phyloP scores from a whole-genome alignment of 148 eudicot species.

The Camellia granthamiana region DNA sequence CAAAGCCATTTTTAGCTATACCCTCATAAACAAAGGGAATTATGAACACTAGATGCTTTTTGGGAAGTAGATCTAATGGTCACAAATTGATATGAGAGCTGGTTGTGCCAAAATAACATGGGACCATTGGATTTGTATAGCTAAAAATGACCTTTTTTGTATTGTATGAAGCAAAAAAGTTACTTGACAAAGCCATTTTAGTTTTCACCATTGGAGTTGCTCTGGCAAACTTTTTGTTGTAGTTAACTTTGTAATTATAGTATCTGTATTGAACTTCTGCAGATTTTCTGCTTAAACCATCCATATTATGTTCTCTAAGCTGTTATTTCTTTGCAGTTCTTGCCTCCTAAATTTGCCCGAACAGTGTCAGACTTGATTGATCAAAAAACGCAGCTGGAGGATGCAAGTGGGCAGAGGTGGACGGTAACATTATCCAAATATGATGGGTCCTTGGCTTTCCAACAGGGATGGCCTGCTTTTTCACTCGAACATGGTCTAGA shows the following conservation, averaged over 20 bases:
- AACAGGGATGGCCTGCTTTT: slow-evolving; percentile 59
- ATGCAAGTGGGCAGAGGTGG: slow-evolving; percentile 47
- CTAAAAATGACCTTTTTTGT: no score
- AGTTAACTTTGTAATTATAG: background rate
- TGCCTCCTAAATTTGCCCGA: slow-evolving; percentile 50
- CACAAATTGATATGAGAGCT: no score
- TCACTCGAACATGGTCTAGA: slow-evolving; percentile 40
- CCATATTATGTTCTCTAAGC: background rate
- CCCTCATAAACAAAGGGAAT: no score
- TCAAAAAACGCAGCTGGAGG: slow-evolving; percentile 40
- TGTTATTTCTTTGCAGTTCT: slow-evolving; percentile 37
- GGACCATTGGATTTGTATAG: no score
- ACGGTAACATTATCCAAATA: slow-evolving; percentile 24
- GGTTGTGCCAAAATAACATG: no score
- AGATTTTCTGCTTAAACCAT: background rate
- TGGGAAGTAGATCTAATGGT: no score
- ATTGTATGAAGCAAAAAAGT: no score
- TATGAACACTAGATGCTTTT: no score
- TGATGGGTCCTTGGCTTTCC: slow-evolving; percentile 40
- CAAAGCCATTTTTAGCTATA: no score
- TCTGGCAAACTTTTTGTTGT: background rate
- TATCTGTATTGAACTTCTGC: background rate
- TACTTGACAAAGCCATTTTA: no score
- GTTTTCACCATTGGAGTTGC: no score
- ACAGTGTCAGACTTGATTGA: slow-evolving; percentile 26